Conservation (phyloP, 2,329 filamentous ascomycete species). For the Gyromitra esculenta region DNA sequence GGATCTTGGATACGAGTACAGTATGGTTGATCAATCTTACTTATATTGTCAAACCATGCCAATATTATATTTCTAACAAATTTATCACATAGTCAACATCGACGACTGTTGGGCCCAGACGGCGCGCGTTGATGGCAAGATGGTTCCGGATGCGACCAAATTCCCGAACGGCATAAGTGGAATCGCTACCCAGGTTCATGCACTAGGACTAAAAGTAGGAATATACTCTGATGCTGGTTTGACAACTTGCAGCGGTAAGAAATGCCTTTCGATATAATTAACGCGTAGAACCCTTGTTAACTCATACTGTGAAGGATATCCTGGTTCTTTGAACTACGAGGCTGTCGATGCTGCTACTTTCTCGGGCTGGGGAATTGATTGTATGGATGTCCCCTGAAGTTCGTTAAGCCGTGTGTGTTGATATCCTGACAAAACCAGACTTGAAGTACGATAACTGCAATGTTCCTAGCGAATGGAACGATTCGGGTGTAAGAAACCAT, state of each 20-base stretch:
- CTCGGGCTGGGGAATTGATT: constrained; percentile 70
- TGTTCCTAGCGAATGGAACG: constrained; percentile 61
- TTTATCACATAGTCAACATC: constrained; percentile 53
- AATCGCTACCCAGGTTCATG: constrained; percentile 67
- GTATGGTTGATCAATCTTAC: constrained; percentile 62
- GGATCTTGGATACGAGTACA: constrained; percentile 68
- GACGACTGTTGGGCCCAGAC: constrained; percentile 68
- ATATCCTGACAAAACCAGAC: constrained; percentile 59
- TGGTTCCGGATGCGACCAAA: constrained; percentile 63
- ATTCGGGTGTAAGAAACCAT: constrained; percentile 51
- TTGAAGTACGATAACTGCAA: constrained; percentile 70
- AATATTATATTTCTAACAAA: constrained; percentile 54
- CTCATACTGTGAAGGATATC: constrained; percentile 63
- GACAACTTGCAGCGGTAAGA: constrained; percentile 63
- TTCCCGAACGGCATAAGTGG: constrained; percentile 71
- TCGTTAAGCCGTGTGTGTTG: not conserved
- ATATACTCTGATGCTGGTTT: constrained; percentile 70
- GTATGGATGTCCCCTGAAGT: constrained; percentile 57
- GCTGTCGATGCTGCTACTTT: constrained; percentile 68
- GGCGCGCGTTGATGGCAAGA: constrained; percentile 61
- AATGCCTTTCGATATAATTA: not conserved
- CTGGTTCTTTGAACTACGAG: constrained; percentile 69
- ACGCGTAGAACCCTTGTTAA: not conserved
- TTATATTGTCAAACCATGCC: constrained; percentile 64
- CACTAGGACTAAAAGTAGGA: constrained; percentile 69